These are phyloP conservation scores for Sporothrix pseudoabietina DNA, from an alignment of 2,329 filamentous ascomycete genomes.

Conservation along the genomic window DNA sequence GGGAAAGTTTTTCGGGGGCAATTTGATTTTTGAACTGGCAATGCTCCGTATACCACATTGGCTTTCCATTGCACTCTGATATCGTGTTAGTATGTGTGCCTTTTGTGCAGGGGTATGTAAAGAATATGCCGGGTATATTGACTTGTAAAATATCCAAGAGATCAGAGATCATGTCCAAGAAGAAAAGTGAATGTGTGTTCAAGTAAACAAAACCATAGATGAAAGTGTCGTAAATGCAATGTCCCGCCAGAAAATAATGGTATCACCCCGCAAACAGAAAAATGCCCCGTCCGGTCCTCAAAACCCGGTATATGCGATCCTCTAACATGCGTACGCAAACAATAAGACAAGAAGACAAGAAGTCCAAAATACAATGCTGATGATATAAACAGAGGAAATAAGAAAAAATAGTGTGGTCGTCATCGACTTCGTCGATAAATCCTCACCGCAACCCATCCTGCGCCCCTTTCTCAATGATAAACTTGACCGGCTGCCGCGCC, in stretches of 20 bases:
- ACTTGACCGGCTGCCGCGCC: conserved; percentile 32
- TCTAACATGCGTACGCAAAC: not conserved
- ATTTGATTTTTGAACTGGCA: not conserved
- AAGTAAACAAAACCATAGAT: too few species aligned
- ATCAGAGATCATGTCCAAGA: not conserved
- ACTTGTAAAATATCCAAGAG: not conserved
- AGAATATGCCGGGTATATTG: conserved; percentile 22
- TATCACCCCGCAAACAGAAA: not conserved
- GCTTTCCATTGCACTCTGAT: not conserved
- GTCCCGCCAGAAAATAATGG: conserved; percentile 2
- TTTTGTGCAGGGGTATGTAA: not conserved
- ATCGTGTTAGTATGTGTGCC: too few species aligned
- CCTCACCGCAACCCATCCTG: conserved; percentile 33
- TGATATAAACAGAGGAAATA: not conserved
- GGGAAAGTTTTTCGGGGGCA: too few species aligned
- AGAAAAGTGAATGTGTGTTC: not conserved
- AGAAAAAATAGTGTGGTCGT: not conserved
- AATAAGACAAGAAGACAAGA: not conserved
- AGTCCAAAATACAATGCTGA: not conserved
- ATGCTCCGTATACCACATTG: not conserved
- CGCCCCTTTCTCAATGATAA: conserved; percentile 34
- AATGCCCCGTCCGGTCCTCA: not conserved
- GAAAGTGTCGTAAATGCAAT: not conserved
- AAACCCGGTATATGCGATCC: conserved; percentile 18
- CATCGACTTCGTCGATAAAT: not conserved